phyloP scores from a whole-genome alignment of 2,329 filamentous ascomycete species.

The Colletotrichum liriopes region DNA sequence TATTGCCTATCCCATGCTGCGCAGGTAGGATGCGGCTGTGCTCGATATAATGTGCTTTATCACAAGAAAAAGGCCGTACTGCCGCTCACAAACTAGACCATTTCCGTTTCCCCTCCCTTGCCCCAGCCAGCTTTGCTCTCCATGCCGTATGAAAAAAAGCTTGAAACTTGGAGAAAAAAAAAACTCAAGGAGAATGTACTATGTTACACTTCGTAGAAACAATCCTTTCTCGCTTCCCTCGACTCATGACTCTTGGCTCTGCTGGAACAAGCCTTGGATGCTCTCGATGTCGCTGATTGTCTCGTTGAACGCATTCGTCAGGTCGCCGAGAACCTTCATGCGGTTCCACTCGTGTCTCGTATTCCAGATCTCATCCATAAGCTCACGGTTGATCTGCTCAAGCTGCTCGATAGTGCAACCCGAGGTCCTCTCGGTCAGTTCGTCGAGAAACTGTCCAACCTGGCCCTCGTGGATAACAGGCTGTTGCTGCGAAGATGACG shows the following conservation, averaged over 20 bases:
- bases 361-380: slow-evolving; percentile 94
- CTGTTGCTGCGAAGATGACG: slow-evolving; percentile 48
- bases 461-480: slow-evolving; percentile 64
- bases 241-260: slow-evolving; percentile 56
- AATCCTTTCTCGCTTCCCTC: not conserved
- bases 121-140: slow-evolving; percentile 3
- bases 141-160: not conserved
- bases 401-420: slow-evolving; percentile 93
- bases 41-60: slow-evolving; percentile 36
- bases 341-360: slow-evolving; percentile 87
- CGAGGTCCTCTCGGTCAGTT: slow-evolving; percentile 77
- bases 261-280: slow-evolving; percentile 61
- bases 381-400: slow-evolving; percentile 89
- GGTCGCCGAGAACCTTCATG: slow-evolving; percentile 75
- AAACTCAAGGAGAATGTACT: slow-evolving; percentile 19
- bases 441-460: slow-evolving; percentile 71
- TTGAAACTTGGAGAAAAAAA: not conserved
- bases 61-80: slow-evolving; percentile 33
- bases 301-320: slow-evolving; percentile 82
- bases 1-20: slow-evolving; percentile 34
- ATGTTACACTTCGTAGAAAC: slow-evolving; percentile 25
- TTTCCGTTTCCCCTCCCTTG: slow-evolving; percentile 7
- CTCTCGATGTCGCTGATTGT: slow-evolving; percentile 78
- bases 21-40: slow-evolving; percentile 30
- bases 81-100: slow-evolving; percentile 37